Base-by-base conservation (phyloP, 129 eudicot genomes). In the Flaveria trinervia region DNA sequence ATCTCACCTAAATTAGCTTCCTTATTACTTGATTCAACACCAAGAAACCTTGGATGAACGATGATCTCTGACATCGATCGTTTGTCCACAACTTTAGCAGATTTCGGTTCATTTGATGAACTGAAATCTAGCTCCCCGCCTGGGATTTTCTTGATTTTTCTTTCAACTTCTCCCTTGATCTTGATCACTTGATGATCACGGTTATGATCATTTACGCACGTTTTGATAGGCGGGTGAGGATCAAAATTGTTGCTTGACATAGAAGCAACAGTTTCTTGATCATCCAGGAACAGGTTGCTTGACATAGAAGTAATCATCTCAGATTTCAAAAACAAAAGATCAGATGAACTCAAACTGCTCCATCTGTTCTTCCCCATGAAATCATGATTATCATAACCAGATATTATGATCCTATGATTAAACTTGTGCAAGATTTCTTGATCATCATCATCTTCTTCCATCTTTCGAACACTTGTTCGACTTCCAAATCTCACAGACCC, bases 261-360 rank as follows among this genome's bases (percentile, higher is more conserved):
- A 49, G 54, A 49, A 3, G 54, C 54, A 13, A 49, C 16, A 12
- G 54, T 49, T 49, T 49, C 54, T 49, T 49, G 54, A 13, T 49
- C 54, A 49, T 49, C 54, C 54, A 11, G 54, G 54, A 49, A 12
- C 14, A 49, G 5, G 54, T 49, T 49, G 54, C 54, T 49, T 49
- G 54, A 12, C 50, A 9, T 2, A 4, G 81, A 81, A 48, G 76
- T 79, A 36, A 87, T 73, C 88, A 92, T 92, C 73, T 89, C 90
- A 3, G 96, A 89, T 45, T 86, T 88, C 66, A 92, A 77, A 59
- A 68, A 78, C 77, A 88, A 48, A 22, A 90, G 86, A 77, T 92
- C 98, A 7, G 98, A 88, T 51, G 96, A 84, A 44, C 86, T 90
- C n/a, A 92, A 82, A 70, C 66, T 86, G 83, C 98, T 92, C 98